Evolutionary conservation across 148 eudicot species (phyloP).

Genomic region (Rhododendron ovatum): DNA sequence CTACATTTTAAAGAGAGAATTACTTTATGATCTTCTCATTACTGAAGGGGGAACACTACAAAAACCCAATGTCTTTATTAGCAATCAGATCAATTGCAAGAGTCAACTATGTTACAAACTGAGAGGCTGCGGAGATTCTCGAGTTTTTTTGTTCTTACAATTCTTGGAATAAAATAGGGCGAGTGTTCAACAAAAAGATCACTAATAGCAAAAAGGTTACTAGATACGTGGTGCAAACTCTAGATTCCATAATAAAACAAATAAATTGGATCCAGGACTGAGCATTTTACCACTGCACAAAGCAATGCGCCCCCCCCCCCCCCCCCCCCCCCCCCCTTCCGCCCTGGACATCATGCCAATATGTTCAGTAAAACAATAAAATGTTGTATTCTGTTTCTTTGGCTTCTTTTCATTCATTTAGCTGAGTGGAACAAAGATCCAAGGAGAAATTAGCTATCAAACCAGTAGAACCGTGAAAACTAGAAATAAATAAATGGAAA

Average conservation of each 20-base stretch:
- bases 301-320: not conserved
- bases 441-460: not conserved
- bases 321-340: not conserved
- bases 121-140: not conserved
- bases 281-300: not conserved
- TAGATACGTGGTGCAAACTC: not conserved
- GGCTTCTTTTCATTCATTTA: not conserved
- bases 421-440: not conserved
- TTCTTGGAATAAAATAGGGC: not conserved
- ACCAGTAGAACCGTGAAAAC: not conserved
- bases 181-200: not conserved
- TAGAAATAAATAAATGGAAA: not conserved
- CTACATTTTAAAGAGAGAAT: not conserved
- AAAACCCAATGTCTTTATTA: not conserved
- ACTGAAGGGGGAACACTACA: not conserved
- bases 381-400: not conserved
- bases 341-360: slow-evolving; percentile 5
- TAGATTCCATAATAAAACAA: not conserved
- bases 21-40: not conserved
- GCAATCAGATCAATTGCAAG: not conserved
- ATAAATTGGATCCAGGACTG: not conserved
- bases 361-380: not conserved
- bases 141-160: not conserved
- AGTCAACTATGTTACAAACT: not conserved
- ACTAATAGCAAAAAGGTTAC: not conserved